Evolutionary conservation across 225 moss, liverwort and hornwort species (phyloP).

Genomic region (Bryoerythrophyllum caledonicum): DNA sequence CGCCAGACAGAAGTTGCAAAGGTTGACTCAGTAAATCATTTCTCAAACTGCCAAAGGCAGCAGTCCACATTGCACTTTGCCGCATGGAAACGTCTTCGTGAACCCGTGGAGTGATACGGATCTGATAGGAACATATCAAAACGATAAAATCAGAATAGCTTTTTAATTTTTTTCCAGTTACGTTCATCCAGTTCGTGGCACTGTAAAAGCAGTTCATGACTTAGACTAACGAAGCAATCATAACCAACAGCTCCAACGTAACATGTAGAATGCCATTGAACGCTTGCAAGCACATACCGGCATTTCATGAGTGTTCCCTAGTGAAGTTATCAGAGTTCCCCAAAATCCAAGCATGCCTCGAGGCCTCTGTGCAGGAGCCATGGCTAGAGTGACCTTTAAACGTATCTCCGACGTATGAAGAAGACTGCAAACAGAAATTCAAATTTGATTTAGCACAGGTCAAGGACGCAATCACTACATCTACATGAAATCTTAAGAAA

Average conservation of each 20-base stretch:
- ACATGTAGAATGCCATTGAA: conserved; percentile 12
- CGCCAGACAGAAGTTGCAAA: conserved; percentile 79
- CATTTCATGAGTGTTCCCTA: conserved; percentile 99
- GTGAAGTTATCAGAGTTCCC: conserved; percentile 91
- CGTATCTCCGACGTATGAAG: conserved; percentile 91
- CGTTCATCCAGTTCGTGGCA: not conserved
- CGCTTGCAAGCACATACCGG: conserved; percentile 52
- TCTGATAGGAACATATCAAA: conserved; percentile 42
- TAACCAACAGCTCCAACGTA: conserved; percentile 9
- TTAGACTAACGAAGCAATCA: conserved; percentile 7
- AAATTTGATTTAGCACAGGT: not conserved
- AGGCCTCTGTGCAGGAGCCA: conserved; percentile 98
- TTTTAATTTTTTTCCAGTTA: not conserved
- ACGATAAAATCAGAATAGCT: conserved; percentile 8
- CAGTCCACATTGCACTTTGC: conserved; percentile 78
- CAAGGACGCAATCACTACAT: not conserved
- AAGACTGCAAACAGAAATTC: conserved; percentile 51
- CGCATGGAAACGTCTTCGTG: conserved; percentile 95
- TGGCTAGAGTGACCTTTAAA: conserved; percentile 86
- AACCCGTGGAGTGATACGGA: conserved; percentile 87
- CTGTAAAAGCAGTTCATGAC: not conserved
- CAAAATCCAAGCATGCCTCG: conserved; percentile 98
- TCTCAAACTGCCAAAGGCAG: conserved; percentile 77
- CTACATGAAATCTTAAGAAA: not conserved
- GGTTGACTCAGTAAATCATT: conserved; percentile 98